A percentile compares a stretch with the other conserved stretches of the same genome.
Conservation (phyloP, 2,329 filamentous ascomycete species). For the Cercospora canescens region DNA sequence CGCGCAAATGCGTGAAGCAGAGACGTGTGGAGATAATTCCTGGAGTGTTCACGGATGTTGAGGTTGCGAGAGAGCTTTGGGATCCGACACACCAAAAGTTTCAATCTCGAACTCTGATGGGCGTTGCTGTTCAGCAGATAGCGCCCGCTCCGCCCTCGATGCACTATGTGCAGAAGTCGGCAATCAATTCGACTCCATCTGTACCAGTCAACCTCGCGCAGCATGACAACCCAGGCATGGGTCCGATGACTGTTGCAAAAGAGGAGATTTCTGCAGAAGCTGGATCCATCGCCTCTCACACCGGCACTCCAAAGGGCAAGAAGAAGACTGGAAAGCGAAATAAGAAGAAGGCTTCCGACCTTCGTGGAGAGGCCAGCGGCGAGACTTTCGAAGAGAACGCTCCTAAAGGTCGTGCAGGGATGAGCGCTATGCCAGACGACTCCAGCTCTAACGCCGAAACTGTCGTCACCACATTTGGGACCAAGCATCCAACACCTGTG, state of each 20-base stretch:
- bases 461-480: neutral
- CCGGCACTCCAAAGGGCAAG: conserved; percentile 24
- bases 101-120: neutral
- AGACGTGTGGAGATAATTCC: neutral
- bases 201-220: neutral
- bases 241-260: neutral
- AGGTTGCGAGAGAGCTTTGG: conserved; percentile 19
- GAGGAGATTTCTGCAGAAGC: conserved; percentile 13
- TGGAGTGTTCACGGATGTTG: conserved; percentile 8
- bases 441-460: conserved; percentile 2
- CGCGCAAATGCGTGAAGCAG: conserved; percentile 8
- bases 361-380: conserved; percentile 3
- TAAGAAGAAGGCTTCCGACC: conserved; percentile 17
- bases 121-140: neutral
- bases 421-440: neutral
- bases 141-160: neutral
- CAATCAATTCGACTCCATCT: neutral
- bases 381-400: conserved; percentile 8
- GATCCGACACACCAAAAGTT: conserved; percentile 5
- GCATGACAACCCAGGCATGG: neutral
- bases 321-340: conserved; percentile 16
- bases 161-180: conserved; percentile 10
- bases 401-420: neutral
- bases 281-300: conserved; percentile 21
- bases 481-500: neutral